Base-by-base conservation (phyloP, 1,284 basidiomycete species). In the Cryptococcus hybrid region DNA sequence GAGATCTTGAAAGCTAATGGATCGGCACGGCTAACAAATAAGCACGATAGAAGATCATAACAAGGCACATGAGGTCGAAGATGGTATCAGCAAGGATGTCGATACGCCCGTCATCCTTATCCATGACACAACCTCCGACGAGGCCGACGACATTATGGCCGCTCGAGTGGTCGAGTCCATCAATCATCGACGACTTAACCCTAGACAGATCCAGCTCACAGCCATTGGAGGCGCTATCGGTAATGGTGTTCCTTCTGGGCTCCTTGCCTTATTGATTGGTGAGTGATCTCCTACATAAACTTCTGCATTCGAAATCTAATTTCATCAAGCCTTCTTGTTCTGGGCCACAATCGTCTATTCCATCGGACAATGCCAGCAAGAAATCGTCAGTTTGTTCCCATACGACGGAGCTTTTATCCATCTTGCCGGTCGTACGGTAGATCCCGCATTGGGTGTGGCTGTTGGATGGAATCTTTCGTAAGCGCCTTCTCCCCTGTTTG, bases 141-240 rank as follows among this genome's bases (percentile, higher is more conserved):
- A 44, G 18, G 42, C 18, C 42, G 42, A n/a, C 42, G 42, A n/a
- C 42, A 44, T 18, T 44, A 18, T n/a, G 18, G 18, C 42, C 7
- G 15, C 46, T 7, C 46, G 46, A 5, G 7, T 47, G 12, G 18
- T 47, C n/a, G 46, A 47, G 34, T 47, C 51, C 5, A 30, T 52
- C 42, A 59, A 55, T 45, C 57, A 59, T 30, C 53, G 57, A 9
- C 43, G 47, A n/a, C 52, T 58, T 24, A 54, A 54, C 43, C n/a
- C 57, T 46, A 47, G 66, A 4, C 64, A 68, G 35, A 43, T 68
- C 42, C 64, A 64, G 48, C 48, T 68, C 5, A 64, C 58, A 24
- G 52, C 63, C 38, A 64, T 68, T 47, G 47, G 54, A 15, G 63
- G 62, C n/a, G 51, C 56, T 18, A 59, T 68, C 53, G 66, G 62